Conservation (phyloP, 2,329 filamentous ascomycete species). For the Ilyonectria mors-panacis region DNA sequence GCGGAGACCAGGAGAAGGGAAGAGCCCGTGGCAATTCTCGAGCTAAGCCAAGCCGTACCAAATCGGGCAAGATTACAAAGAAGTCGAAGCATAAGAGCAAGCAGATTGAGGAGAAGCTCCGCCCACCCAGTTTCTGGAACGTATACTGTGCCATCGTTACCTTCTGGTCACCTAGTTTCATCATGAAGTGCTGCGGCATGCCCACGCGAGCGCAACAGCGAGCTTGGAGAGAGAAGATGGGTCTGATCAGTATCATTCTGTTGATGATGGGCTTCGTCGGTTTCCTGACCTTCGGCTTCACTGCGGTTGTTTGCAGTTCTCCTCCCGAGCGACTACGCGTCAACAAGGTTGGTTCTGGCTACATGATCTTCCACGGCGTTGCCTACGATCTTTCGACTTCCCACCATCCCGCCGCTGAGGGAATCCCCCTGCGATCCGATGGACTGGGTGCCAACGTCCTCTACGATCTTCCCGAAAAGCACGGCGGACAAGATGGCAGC, state of each 20-base stretch:
- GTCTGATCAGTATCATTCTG: conserved; percentile 93
- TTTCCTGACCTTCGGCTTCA: conserved; percentile 98
- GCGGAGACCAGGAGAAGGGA: conserved; percentile 53
- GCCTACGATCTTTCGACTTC: conserved; percentile 88
- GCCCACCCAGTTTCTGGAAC: conserved; percentile 92
- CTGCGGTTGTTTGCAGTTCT: conserved; percentile 83
- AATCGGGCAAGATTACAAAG: conserved; percentile 77
- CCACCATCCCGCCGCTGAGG: conserved; percentile 83
- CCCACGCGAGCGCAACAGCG: conserved; percentile 87
- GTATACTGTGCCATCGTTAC: conserved; percentile 95
- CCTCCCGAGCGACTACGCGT: conserved; percentile 81
- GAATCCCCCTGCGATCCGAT: conserved; percentile 73
- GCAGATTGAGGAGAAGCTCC: conserved; percentile 73
- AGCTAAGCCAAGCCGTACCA: conserved; percentile 56
- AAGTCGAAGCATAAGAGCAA: conserved; percentile 65
- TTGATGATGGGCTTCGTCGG: conserved; percentile 90
- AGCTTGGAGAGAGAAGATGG: conserved; percentile 99
- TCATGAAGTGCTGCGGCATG: conserved; percentile 89
- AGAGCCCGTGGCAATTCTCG: conserved; percentile 46
- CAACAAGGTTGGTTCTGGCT: conserved; percentile 85
- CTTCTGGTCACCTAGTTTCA: conserved; percentile 91
- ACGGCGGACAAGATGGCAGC: conserved; percentile 92
- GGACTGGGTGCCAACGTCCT: conserved; percentile 80
- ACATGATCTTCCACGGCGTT: conserved; percentile 96
- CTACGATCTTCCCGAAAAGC: conserved; percentile 85